A percentile compares a stretch with the other conserved stretches of the same genome.
Conservation (phyloP, 2,329 filamentous ascomycete genomes). For the Paracoccidioides lutzii region DNA sequence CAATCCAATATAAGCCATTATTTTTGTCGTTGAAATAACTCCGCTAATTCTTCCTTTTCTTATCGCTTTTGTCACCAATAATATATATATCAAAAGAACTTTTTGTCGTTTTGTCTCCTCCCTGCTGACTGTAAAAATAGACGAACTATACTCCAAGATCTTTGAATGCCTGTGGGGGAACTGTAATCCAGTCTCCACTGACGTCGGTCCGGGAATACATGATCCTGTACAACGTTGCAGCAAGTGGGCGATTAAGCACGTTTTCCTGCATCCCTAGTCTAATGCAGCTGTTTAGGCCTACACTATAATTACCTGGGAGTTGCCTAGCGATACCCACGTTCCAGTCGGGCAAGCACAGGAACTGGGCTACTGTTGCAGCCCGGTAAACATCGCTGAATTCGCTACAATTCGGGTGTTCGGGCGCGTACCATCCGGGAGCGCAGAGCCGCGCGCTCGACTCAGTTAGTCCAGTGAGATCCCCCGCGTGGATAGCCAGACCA, state of each 20-base stretch:
- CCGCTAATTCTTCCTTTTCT: not conserved
- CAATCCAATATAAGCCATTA: constrained; percentile 5
- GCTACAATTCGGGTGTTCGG: not conserved
- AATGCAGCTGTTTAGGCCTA: not conserved
- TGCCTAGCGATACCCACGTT: not conserved
- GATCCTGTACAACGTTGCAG: not conserved
- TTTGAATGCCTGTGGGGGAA: not conserved
- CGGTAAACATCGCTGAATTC: constrained; percentile 1
- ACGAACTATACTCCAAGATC: not conserved
- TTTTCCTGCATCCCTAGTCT: not conserved
- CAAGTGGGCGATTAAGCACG: not conserved
- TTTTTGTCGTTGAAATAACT: constrained; percentile 1
- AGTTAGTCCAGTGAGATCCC: not conserved
- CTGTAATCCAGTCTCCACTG: not conserved
- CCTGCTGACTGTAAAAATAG: not conserved
- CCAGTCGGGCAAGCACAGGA: not conserved
- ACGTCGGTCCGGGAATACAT: not conserved
- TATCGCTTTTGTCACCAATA: not conserved
- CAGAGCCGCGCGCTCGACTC: not conserved
- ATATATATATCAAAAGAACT: not conserved
- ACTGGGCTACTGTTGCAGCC: not conserved
- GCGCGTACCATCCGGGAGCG: not conserved
- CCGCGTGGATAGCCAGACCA: constrained; percentile 7
- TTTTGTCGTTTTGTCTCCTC: not conserved
- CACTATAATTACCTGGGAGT: not conserved